These are phyloP conservation scores for Spathaspora arborariae DNA, from an alignment of 805 yeast genomes.

Conservation along the genomic window DNA sequence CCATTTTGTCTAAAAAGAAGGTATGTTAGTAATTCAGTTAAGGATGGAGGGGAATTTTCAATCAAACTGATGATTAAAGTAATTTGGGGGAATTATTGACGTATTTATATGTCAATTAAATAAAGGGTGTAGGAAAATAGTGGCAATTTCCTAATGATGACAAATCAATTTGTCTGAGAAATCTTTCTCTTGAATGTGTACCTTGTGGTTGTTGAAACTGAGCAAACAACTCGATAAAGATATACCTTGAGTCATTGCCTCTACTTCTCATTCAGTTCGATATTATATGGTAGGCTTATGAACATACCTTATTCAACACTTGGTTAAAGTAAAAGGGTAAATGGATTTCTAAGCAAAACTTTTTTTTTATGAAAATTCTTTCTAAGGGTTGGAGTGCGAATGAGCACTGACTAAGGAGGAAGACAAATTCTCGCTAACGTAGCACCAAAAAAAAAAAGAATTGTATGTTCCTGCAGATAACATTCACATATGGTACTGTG, in stretches of 20 bases:
- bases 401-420: background rate
- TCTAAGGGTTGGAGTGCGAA: background rate
- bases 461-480: background rate
- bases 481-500: no score
- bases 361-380: conserved; percentile 1
- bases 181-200: background rate
- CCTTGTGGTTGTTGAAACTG: background rate
- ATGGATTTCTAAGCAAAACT: conserved; percentile 3
- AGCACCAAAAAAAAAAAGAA: background rate
- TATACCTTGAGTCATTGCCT: background rate
- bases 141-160: background rate
- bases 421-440: background rate
- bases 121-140: background rate
- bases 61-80: background rate
- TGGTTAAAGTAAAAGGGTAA: conserved; percentile 2
- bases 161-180: background rate
- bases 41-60: background rate
- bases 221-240: background rate
- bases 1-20: conserved; percentile 65
- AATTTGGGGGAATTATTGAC: background rate
- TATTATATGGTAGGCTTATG: background rate
- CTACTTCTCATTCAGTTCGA: background rate
- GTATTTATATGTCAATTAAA: background rate
- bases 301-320: conserved; percentile 6
- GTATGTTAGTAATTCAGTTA: conserved; percentile 20